Evolutionary conservation across 1,284 basidiomycete species (phyloP), one percentile per base, ranked within the genome.

Genomic region (Ceratobasidium papillatum): DNA sequence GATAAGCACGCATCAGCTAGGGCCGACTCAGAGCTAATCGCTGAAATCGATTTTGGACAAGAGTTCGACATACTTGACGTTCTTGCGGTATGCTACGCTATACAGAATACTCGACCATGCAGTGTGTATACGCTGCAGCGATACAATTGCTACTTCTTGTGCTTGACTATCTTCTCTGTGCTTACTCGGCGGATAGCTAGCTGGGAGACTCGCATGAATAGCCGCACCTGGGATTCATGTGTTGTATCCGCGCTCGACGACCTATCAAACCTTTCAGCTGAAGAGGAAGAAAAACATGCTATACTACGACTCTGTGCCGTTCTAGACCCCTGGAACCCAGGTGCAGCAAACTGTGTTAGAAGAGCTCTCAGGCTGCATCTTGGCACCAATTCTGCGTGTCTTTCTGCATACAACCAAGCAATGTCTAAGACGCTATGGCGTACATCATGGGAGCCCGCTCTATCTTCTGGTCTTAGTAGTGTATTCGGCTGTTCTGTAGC

Each of bases 111-210:
- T 4, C 8, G 19, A 19, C 11, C 45, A 11, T 47, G 45, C 19
- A 19, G 19, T 17, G 11, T 30, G 27, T 56, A 56, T 30, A 56
- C 52, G 19, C 25, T 56, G 12, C 52, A 56, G 25, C 7, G 52
- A 5, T 56, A 56, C 52, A 56, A 56, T 19, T 56, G 52, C 25
- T 30, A 56, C 52, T 56, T 56, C 52, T 19, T 56, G 14, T 32
- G 30, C n/a, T 38, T 36, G 36, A 38, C 34, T 9, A 38, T 61
- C 25, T 3, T 56, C 5, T 8, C 52, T 56, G 11, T 56, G 32
- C 52, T 56, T 3, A 56, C 52, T 30, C 52, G 52, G 9, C 52
- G 52, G 4, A 56, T 56, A 12, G 52, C 27, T 2, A 22, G 32
- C 11, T 56, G 52, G 52, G 52, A 56, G 25, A 56, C 27, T 9